A percentile compares a stretch with the other conserved stretches of the same genome.
Conservation (phyloP, 305 asterid genomes). For the Solanum hybrid region DNA sequence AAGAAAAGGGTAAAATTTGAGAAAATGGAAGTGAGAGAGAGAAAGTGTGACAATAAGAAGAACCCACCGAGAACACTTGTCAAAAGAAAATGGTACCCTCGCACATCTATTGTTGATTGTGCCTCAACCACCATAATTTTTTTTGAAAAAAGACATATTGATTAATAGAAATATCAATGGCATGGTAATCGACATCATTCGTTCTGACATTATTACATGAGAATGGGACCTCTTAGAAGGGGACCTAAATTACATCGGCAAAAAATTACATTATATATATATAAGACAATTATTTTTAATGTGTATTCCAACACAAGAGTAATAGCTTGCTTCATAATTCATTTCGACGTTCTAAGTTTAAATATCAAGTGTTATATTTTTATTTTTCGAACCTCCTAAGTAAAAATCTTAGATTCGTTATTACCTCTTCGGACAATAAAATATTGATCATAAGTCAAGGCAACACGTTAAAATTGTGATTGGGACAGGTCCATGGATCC, state of each 20-base stretch:
- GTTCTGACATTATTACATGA: neutral
- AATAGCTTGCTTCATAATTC: neutral
- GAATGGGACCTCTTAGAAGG: neutral
- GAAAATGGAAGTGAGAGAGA: too few species aligned
- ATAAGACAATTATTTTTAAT: too few species aligned
- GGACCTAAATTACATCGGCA: fast-evolving
- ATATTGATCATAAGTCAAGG: neutral
- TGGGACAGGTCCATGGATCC: neutral
- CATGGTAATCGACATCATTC: neutral
- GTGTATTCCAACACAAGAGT: neutral
- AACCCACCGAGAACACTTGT: too few species aligned
- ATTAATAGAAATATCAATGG: neutral
- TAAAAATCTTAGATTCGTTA: neutral
- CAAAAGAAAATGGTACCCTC: too few species aligned
- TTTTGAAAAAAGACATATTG: neutral
- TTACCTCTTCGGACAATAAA: neutral
- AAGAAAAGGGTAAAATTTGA: too few species aligned
- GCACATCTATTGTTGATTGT: too few species aligned
- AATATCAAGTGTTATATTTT: neutral
- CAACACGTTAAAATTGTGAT: neutral
- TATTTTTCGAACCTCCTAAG: neutral
- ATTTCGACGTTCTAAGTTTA: too few species aligned
- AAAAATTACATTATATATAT: too few species aligned
- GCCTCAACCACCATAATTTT: too few species aligned
- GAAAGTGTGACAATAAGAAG: too few species aligned